Evolutionary conservation across 257 asterid species (phyloP), one percentile per base, ranked within the genome.

Genomic region (Rubia yunnanensis): DNA sequence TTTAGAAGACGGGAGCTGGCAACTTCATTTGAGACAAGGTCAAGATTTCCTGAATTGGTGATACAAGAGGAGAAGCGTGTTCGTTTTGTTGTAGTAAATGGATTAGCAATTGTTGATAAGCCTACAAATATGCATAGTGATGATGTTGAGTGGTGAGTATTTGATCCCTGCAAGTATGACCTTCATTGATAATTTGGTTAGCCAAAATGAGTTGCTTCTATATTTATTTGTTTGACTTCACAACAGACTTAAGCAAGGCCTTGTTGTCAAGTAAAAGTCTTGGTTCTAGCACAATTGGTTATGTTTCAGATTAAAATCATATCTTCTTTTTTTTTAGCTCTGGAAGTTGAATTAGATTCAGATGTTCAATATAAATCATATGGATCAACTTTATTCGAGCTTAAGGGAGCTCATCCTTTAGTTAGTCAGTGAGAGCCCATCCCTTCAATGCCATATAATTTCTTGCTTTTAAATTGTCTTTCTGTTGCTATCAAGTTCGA

Each of bases 61-160:
- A 81, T 88, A 76, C 99, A 94, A 70, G 97, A 94, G 77, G 97
- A 90, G 79, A 94, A 90, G 77, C 99, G 97, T 66, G 95, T 94
- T 71, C 97, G 97, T 39, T 94, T 94, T 59, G 99, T 94, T 56
- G 99, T 90, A 78, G 95, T 94, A 67, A 92, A 94, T 80, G 99
- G 99, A 70, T 80, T 94, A 71, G 68, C 87, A 60, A 88, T 94
- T 31, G 80, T 83, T 72, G 99, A 90, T 58, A 94, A 86, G 68
- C 99, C 99, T 69, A 63, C 88, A 66, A 85, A 80, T 79, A 74
- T 94, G 72, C 77, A 69, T 66, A 67, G 76, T 11, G 92, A 88
- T 73, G 96, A 90, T 76, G 86, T 88, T 66, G 96, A 90, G 75
- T 90, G 99, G 97, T 92, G 83, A 57, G 87, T 34, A 67, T 63